A percentile compares a stretch with the other conserved stretches of the same genome.
phyloP scores from a whole-genome alignment of 2,329 filamentous ascomycete genomes.

The Microdochium bolleyi region DNA sequence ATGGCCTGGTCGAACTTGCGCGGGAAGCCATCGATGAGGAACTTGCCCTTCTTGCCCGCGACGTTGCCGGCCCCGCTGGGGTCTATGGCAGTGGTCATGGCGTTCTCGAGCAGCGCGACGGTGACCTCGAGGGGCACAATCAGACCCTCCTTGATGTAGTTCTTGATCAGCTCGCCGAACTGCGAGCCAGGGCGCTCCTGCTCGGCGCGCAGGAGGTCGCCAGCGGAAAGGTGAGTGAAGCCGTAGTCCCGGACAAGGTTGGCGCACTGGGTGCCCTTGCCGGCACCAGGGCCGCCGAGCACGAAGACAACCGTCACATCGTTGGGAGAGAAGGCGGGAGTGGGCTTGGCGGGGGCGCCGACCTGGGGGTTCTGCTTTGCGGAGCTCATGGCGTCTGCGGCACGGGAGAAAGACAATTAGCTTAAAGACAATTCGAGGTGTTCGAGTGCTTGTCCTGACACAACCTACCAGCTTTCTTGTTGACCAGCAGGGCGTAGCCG shows the following conservation, averaged over 20 bases:
- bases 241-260: conserved; percentile 80
- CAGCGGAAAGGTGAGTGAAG: conserved; percentile 89
- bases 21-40: conserved; percentile 79
- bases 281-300: conserved; percentile 88
- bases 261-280: conserved; percentile 93
- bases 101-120: conserved; percentile 85
- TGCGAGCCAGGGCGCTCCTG: conserved; percentile 79
- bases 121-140: conserved; percentile 99
- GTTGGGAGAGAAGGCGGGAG: conserved; percentile 64
- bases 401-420: not conserved
- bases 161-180: conserved; percentile 87
- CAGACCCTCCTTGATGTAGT: conserved; percentile 86
- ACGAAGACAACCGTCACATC: conserved; percentile 93
- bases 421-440: not conserved
- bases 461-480: conserved; percentile 38
- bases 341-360: conserved; percentile 43
- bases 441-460: not conserved
- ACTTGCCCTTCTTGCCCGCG: conserved; percentile 51
- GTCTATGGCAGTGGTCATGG: conserved; percentile 67
- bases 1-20: conserved; percentile 95
- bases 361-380: conserved; percentile 32
- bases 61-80: conserved; percentile 22
- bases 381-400: conserved; percentile 17
- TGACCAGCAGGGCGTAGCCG: conserved; percentile 42
- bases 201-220: conserved; percentile 88